Evolutionary conservation across 768 basidiomycete species (phyloP), one percentile per base, ranked within the genome.

Genomic region (Boletus rex-veris): DNA sequence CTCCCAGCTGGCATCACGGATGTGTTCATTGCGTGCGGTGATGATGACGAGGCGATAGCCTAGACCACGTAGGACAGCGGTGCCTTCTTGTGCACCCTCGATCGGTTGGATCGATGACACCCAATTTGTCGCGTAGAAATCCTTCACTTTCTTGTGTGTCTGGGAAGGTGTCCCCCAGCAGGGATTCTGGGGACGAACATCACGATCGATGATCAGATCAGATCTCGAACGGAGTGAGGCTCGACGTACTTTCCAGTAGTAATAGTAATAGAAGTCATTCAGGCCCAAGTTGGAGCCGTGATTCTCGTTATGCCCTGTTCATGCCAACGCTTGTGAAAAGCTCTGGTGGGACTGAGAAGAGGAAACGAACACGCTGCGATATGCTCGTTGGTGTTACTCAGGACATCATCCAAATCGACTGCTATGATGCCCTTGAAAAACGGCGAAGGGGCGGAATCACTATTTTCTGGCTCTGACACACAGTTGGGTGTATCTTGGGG

Each of bases 31-130:
- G 58, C 90, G 75, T n/a, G 90, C 88, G 9, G 90, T 92, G 45
- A 92, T 81, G 57, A 92, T 81, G 50, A 89, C 76, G 45, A 92
- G 72, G 39, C 80, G 77, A 66, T 79, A 89, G 3, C 89, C 90
- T 72, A 86, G 70, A 46, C 79, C 73, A 48, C 77, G 77, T 15
- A 92, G 74, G 21, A 75, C 68, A 59, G 77, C 69, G 36, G 81
- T 65, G 18, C 80, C 85, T 57, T 87, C 81, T 35, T 72, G 70
- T 30, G 88, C 86, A 4, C 86, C 87, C 7, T 76, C 73, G 28
- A 90, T 76, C 15, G 84, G 84, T 3, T 57, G 64, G 33, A 82
- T 75, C 30, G 70, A 64, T 16, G 74, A 68, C 38, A 86, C 75
- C 47, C 71, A 68, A 50, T 78, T 71, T 7, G 80, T 79, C n/a